Percentiles rank a stretch among this genome's conserved stretches.
phyloP scores from a whole-genome alignment of 2,329 filamentous ascomycete species.

The Cladobotryum mycophilum region DNA sequence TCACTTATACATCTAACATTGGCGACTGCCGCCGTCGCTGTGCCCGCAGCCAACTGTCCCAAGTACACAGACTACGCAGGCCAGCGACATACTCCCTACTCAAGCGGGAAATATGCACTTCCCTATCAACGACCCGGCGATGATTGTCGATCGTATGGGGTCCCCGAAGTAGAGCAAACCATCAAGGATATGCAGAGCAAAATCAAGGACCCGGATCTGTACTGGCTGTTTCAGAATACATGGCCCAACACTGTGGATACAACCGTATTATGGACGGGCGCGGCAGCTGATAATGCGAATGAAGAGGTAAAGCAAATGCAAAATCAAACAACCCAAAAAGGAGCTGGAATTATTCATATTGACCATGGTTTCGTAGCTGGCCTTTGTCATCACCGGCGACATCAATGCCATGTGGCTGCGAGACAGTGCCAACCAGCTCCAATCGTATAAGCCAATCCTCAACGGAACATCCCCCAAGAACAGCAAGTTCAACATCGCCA shows the following conservation, averaged over 20 bases:
- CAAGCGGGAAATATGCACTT: constrained; percentile 67
- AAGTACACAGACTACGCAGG: constrained; percentile 30
- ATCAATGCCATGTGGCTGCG: constrained; percentile 93
- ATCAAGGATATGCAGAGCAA: constrained; percentile 61
- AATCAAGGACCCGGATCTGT: constrained; percentile 71
- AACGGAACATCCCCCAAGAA: constrained; percentile 43
- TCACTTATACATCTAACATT: background rate
- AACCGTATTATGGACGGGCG: constrained; percentile 62
- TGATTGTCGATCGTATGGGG: constrained; percentile 75
- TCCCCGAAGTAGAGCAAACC: constrained; percentile 67
- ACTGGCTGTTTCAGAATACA: constrained; percentile 63
- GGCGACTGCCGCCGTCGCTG: constrained; percentile 6
- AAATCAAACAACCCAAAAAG: too few species aligned
- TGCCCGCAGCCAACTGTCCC: constrained; percentile 25
- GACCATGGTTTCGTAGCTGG: constrained; percentile 41
- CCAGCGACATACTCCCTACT: constrained; percentile 59
- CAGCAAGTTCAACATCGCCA: constrained; percentile 47
- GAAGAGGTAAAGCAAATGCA: constrained; percentile 48
- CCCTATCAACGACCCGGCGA: constrained; percentile 72
- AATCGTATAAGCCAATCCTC: constrained; percentile 64
- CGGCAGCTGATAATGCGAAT: constrained; percentile 46
- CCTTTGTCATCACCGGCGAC: constrained; percentile 78
- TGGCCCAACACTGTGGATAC: constrained; percentile 73
- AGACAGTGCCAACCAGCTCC: constrained; percentile 77
- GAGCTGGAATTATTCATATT: too few species aligned